A percentile compares a stretch with the other conserved stretches of the same genome.
phyloP scores from a whole-genome alignment of 768 basidiomycete genomes.

The Pseudohyphozyma bogoriensis region DNA sequence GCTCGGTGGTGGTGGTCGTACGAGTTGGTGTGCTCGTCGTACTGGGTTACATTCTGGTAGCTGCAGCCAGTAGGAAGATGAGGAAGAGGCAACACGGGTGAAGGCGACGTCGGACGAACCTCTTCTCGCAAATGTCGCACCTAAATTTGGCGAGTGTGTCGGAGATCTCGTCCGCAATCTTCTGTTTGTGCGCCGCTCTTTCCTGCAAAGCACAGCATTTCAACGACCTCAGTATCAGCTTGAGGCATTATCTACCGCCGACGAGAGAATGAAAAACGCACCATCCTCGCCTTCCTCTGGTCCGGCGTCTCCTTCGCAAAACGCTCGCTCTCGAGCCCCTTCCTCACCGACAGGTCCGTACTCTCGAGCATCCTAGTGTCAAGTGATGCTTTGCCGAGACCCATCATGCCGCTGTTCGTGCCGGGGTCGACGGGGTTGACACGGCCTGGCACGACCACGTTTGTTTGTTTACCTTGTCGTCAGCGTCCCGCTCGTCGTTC shows the following conservation, averaged over 20 bases:
- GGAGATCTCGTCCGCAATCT: background rate
- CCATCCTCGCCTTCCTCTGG: background rate
- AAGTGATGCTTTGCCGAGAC: background rate
- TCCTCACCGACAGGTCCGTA: background rate
- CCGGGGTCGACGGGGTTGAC: background rate
- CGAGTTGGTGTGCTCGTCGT: background rate
- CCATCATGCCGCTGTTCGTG: background rate
- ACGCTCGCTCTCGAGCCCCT: background rate
- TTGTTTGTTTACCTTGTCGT: background rate
- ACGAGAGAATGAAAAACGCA: background rate
- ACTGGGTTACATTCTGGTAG: background rate
- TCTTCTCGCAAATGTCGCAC: background rate
- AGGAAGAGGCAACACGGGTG: background rate
- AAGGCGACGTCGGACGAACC: background rate
- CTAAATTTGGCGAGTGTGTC: background rate
- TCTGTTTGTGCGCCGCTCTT: background rate
- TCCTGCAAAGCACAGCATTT: too few species aligned
- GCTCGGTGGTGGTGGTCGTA: conserved; percentile 3
- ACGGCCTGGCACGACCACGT: background rate
- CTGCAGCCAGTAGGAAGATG: background rate
- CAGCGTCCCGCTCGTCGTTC: too few species aligned
- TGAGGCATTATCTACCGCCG: too few species aligned
- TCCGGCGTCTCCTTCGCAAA: background rate
- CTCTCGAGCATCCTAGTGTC: background rate
- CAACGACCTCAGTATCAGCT: too few species aligned